These are phyloP conservation scores for Mucor piriformis DNA, from an alignment of 371 early-diverging fungal genomes.

Conservation along the genomic window DNA sequence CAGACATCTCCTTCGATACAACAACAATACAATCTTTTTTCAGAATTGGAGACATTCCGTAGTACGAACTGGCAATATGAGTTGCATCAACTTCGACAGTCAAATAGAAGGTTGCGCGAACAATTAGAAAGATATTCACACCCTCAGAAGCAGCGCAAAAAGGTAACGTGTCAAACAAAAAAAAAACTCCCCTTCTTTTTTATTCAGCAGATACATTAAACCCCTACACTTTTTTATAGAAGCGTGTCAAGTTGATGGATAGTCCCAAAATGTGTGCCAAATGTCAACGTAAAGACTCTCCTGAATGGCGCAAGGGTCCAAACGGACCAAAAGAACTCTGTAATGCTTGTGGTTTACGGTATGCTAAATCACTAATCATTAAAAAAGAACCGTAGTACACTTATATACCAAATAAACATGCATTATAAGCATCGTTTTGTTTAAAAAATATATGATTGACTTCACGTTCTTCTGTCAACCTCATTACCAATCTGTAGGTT, in stretches of 20 bases:
- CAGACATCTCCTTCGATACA: background rate
- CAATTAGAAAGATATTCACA: slow-evolving; percentile 32
- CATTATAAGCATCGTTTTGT: no score
- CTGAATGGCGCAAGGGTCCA: slow-evolving; percentile 84
- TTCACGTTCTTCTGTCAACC: no score
- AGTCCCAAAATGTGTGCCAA: slow-evolving; percentile 40
- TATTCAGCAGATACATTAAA: no score
- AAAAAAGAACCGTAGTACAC: background rate
- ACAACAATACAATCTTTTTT: slow-evolving; percentile 26
- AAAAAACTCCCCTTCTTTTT: background rate
- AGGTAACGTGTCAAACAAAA: no score
- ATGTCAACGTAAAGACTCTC: slow-evolving; percentile 76
- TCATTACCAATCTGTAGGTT: no score
- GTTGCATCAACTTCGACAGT: slow-evolving; percentile 38
- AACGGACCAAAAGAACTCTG: slow-evolving; percentile 81
- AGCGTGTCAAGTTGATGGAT: slow-evolving; percentile 18
- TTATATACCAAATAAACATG: background rate
- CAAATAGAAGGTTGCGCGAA: slow-evolving; percentile 31
- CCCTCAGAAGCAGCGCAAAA: slow-evolving; percentile 25
- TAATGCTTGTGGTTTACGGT: slow-evolving; percentile 82
- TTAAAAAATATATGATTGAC: no score
- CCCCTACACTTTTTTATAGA: no score
- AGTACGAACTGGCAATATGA: slow-evolving; percentile 50
- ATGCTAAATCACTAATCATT: slow-evolving; percentile 19
- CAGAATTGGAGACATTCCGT: slow-evolving; percentile 30